A percentile compares a stretch with the other conserved stretches of the same genome.
phyloP scores from a whole-genome alignment of 2,329 filamentous ascomycete genomes.

The Fusarium gaditjirri region DNA sequence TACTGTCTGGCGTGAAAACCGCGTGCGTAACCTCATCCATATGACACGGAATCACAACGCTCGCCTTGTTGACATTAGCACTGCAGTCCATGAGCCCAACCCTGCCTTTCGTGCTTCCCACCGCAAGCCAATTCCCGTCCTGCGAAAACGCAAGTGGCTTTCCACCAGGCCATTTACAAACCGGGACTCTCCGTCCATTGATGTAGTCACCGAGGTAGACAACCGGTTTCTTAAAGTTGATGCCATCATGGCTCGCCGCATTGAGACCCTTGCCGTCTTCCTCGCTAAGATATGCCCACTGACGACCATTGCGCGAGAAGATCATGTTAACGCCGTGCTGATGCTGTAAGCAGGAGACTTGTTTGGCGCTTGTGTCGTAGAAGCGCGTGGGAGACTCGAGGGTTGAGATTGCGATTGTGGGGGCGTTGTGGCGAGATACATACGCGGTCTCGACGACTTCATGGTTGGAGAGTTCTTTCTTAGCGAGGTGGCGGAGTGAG shows the following conservation, averaged over 20 bases:
- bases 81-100: slow-evolving; percentile 40
- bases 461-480: slow-evolving; percentile 41
- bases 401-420: slow-evolving; percentile 39
- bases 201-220: slow-evolving; percentile 42
- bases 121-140: slow-evolving; percentile 40
- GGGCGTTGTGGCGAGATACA: slow-evolving; percentile 28
- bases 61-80: slow-evolving; percentile 22
- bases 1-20: slow-evolving; percentile 42
- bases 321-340: slow-evolving; percentile 43
- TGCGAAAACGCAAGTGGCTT: slow-evolving; percentile 41
- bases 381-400: slow-evolving; percentile 43
- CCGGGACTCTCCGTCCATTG: slow-evolving; percentile 31
- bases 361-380: slow-evolving; percentile 38
- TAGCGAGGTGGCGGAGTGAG: slow-evolving; percentile 41
- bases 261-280: slow-evolving; percentile 40
- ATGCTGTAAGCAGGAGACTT: slow-evolving; percentile 32
- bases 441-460: slow-evolving; percentile 40
- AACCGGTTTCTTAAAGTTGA: slow-evolving; percentile 37
- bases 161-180: slow-evolving; percentile 37
- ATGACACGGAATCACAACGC: slow-evolving; percentile 37
- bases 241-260: slow-evolving; percentile 34
- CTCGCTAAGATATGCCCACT: slow-evolving; percentile 43
- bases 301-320: slow-evolving; percentile 33
- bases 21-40: slow-evolving; percentile 43
- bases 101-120: slow-evolving; percentile 35